Percentiles rank a stretch among this genome's conserved stretches.
These are phyloP conservation scores for Lachancea meyersii DNA, from an alignment of 805 yeast species.

Conservation along the genomic window DNA sequence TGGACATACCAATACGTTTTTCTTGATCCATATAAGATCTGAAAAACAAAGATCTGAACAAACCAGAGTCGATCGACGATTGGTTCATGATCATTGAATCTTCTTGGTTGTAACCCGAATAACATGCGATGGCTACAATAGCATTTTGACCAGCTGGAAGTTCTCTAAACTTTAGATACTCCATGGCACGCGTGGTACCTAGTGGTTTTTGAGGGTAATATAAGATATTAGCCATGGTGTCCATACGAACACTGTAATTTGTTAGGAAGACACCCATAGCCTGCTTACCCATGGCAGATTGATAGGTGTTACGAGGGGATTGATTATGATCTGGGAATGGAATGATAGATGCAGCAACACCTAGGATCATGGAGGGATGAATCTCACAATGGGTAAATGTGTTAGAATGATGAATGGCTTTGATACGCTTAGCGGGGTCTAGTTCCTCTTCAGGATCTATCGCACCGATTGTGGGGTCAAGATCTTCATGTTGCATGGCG, in stretches of 20 bases:
- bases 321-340: constrained; percentile 99
- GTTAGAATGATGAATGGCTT: constrained; percentile 59
- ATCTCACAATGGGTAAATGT: constrained; percentile 98
- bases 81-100: constrained; percentile 99
- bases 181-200: constrained; percentile 98
- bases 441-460: constrained; percentile 39
- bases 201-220: constrained; percentile 97
- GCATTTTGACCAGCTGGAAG: constrained; percentile 99
- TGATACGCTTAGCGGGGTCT: constrained; percentile 72
- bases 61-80: constrained; percentile 92
- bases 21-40: constrained; percentile 98
- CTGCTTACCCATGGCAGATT: constrained; percentile 99
- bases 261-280: constrained; percentile 99
- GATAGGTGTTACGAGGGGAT: constrained; percentile 98
- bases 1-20: constrained; percentile 96
- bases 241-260: constrained; percentile 95
- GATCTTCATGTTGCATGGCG: constrained; percentile 98
- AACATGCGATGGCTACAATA: constrained; percentile 95
- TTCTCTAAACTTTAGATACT: constrained; percentile 92
- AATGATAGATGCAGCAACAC: constrained; percentile 97
- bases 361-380: constrained; percentile 97
- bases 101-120: constrained; percentile 98
- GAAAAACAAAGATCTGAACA: constrained; percentile 92
- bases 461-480: constrained; percentile 50
- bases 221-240: constrained; percentile 96